A percentile compares a stretch with the other conserved stretches of the same genome.
Evolutionary conservation across 2,329 filamentous ascomycete species (phyloP).

Genomic region (Balansia obtecta): DNA sequence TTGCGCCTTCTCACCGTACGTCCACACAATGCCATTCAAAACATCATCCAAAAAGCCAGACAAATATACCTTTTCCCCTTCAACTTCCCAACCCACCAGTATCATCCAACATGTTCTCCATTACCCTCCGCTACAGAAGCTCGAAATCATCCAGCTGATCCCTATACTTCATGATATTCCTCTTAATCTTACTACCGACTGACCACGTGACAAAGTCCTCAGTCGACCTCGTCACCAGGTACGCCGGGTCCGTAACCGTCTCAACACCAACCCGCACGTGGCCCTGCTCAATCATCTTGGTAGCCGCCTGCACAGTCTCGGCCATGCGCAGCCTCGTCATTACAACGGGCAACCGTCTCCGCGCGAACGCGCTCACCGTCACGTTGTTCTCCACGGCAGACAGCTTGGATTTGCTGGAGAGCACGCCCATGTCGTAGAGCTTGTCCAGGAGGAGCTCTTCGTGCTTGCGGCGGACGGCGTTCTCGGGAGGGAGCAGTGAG

Average conservation of each 20-base stretch:
- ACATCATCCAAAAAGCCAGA: background rate
- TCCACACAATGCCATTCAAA: background rate
- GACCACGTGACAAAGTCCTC: conserved; percentile 98
- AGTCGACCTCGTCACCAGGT: conserved; percentile 76
- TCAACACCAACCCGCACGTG: conserved; percentile 88
- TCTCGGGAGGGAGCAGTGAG: conserved; percentile 68
- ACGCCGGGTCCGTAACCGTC: conserved; percentile 80
- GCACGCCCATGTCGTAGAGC: conserved; percentile 81
- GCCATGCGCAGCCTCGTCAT: conserved; percentile 90
- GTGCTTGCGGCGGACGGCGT: conserved; percentile 66
- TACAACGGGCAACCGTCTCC: conserved; percentile 72
- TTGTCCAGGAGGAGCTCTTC: conserved; percentile 84
- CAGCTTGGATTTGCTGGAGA: conserved; percentile 64
- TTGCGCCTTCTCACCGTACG: too few species aligned
- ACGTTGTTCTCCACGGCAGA: conserved; percentile 78
- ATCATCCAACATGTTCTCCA: background rate
- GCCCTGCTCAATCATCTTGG: conserved; percentile 84
- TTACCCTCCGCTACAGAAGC: conserved; percentile 42
- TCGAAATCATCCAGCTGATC: conserved; percentile 96
- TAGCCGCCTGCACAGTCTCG: conserved; percentile 73
- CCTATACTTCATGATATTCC: conserved; percentile 86
- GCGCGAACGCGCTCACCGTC: conserved; percentile 79
- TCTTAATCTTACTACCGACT: conserved; percentile 92
- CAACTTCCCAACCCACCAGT: background rate
- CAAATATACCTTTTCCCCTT: background rate